Evolutionary conservation across 441 rosid genomes (phyloP).

Genomic region (Manihot esculenta): DNA sequence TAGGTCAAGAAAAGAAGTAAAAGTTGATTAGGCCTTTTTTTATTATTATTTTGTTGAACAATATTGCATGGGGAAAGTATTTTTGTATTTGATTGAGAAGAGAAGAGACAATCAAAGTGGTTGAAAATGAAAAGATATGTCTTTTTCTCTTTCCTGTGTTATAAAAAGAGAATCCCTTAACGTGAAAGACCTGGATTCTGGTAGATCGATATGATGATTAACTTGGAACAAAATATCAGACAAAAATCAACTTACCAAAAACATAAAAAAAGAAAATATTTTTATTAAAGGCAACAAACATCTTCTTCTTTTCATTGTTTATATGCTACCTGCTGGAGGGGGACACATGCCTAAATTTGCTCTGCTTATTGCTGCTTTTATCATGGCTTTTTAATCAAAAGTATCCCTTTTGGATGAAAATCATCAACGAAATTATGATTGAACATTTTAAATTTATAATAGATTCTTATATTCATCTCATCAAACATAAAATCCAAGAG

Average conservation of each 20-base stretch:
- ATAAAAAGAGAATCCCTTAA: constrained; percentile 13
- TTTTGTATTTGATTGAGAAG: constrained; percentile 8
- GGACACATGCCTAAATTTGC: not conserved
- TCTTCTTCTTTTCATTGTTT: constrained; percentile 2
- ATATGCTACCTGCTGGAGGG: constrained; percentile 9
- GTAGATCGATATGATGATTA: constrained; percentile 22
- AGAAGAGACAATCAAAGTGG: constrained; percentile 24
- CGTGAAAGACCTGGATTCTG: constrained; percentile 34
- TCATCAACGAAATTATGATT: not conserved
- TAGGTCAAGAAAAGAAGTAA: constrained; percentile 16
- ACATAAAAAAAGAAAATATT: not conserved
- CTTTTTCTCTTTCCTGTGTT: not conserved
- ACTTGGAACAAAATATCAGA: constrained; percentile 4
- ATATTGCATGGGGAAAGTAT: too few relatives aligned
- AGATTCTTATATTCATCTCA: too few relatives aligned
- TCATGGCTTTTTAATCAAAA: not conserved
- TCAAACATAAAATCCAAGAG: too few relatives aligned
- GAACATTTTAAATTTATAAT: not conserved
- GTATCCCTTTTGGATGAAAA: too few relatives aligned
- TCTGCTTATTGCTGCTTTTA: too few relatives aligned
- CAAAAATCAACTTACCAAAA: constrained; percentile 3
- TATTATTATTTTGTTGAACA: not conserved
- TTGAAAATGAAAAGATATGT: constrained; percentile 26
- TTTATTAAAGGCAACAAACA: too few relatives aligned
- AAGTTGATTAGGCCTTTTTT: not conserved